These are phyloP conservation scores for Mortierella claussenii DNA, from an alignment of 192 early-diverging fungal species.

Conservation along the genomic window DNA sequence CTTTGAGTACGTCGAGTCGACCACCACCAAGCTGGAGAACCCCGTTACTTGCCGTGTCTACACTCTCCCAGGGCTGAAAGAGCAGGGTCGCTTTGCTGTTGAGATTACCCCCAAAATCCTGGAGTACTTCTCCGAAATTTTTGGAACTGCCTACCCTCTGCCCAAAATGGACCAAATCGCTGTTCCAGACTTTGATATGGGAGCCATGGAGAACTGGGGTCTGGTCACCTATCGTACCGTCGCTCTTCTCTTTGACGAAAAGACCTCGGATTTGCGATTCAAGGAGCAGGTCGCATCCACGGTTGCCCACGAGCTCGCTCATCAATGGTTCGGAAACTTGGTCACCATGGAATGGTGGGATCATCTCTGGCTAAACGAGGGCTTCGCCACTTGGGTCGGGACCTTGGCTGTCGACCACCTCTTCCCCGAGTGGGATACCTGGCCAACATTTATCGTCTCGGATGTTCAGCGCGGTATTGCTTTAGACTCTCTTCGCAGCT, in stretches of 20 bases:
- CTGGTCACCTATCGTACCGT: constrained; percentile 92
- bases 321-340: constrained; percentile 96
- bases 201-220: constrained; percentile 98
- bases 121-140: constrained; percentile 91
- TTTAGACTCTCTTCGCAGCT: constrained; percentile 87
- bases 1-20: constrained; percentile 89
- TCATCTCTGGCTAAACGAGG: constrained; percentile 96
- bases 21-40: constrained; percentile 66
- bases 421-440: constrained; percentile 95
- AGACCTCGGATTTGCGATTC: constrained; percentile 72
- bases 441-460: constrained; percentile 82
- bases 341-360: constrained; percentile 97
- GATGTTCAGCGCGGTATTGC: constrained; percentile 80
- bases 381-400: constrained; percentile 97
- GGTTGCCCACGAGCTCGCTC: constrained; percentile 88
- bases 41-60: constrained; percentile 89
- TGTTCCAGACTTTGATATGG: constrained; percentile 89
- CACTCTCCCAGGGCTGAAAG: constrained; percentile 80
- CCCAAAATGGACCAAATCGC: constrained; percentile 92
- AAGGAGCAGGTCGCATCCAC: constrained; percentile 90
- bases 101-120: constrained; percentile 81
- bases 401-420: constrained; percentile 87
- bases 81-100: constrained; percentile 87
- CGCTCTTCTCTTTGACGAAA: constrained; percentile 85
- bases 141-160: constrained; percentile 89